Evolutionary conservation across 2,329 filamentous ascomycete genomes (phyloP).

Genomic region (Teratosphaeria destructans): DNA sequence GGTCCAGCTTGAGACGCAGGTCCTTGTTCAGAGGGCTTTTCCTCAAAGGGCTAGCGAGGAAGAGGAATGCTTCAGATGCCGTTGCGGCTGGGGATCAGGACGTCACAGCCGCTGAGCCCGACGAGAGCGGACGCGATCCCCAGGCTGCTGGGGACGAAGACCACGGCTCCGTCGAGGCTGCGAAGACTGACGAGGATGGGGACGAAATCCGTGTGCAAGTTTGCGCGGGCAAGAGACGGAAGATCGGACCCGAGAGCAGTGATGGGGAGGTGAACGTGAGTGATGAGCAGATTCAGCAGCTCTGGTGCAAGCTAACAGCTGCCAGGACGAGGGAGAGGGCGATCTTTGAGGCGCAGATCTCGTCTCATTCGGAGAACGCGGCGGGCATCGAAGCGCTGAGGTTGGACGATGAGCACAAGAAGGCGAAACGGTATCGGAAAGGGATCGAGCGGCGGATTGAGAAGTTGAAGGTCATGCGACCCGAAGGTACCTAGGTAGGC

Average conservation of each 20-base stretch:
- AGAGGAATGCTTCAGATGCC: background rate
- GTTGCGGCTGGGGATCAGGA: background rate
- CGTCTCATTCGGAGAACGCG: background rate
- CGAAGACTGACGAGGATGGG: background rate
- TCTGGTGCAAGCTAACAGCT: background rate
- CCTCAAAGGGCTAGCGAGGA: background rate
- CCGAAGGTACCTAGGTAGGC: background rate
- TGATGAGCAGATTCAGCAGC: background rate
- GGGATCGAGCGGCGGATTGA: background rate
- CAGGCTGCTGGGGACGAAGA: background rate
- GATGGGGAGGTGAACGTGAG: background rate
- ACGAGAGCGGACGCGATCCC: background rate
- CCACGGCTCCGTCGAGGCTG: background rate
- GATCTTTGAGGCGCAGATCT: background rate
- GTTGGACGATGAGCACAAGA: background rate
- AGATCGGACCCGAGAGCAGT: background rate
- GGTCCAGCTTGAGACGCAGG: background rate
- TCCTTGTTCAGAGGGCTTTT: background rate
- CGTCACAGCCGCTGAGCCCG: background rate
- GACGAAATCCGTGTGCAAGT: background rate
- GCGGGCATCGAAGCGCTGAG: background rate
- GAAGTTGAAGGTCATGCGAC: background rate
- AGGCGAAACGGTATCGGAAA: background rate
- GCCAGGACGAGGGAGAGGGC: background rate
- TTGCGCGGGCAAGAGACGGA: background rate